Conservation (phyloP, 2,329 filamentous ascomycete species). For the Neonectria ditissima region DNA sequence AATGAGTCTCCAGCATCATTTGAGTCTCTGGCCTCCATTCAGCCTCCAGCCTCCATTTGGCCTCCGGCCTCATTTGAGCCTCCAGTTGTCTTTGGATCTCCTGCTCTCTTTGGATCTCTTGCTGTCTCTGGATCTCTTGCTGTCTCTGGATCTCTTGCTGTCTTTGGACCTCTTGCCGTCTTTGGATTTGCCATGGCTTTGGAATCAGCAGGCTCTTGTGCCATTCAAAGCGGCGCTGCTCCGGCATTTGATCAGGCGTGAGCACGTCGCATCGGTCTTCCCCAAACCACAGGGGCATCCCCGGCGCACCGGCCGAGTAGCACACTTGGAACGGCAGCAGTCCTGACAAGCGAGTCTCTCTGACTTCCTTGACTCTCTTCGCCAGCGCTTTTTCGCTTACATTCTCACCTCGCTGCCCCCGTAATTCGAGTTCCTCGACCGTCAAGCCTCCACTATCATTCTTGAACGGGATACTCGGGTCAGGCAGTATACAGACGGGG, state of each 20-base stretch:
- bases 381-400: slow-evolving; percentile 36
- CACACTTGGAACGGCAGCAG: slow-evolving; percentile 45
- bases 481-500: slow-evolving; percentile 38
- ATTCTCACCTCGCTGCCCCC: slow-evolving; percentile 27
- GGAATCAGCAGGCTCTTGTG: slow-evolving; percentile 28
- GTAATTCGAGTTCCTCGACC: slow-evolving; percentile 11
- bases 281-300: slow-evolving; percentile 40
- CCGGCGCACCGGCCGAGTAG: slow-evolving; percentile 38
- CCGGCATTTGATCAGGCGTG: slow-evolving; percentile 45
- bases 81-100: no score
- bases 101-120: no score
- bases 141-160: no score
- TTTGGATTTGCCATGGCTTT: not conserved
- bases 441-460: slow-evolving; percentile 28
- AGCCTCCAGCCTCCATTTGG: no score
- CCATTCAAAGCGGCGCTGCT: slow-evolving; percentile 39
- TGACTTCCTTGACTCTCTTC: slow-evolving; percentile 17
- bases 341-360: slow-evolving; percentile 39
- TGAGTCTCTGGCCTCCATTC: no score
- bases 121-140: no score
- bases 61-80: no score
- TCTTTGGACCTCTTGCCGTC: not conserved
- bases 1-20: no score
- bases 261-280: slow-evolving; percentile 44
- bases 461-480: slow-evolving; percentile 4